Percentiles rank a stretch among this genome's conserved stretches.
Conservation (phyloP, 805 yeast species). For the Barnettozyma californica region DNA sequence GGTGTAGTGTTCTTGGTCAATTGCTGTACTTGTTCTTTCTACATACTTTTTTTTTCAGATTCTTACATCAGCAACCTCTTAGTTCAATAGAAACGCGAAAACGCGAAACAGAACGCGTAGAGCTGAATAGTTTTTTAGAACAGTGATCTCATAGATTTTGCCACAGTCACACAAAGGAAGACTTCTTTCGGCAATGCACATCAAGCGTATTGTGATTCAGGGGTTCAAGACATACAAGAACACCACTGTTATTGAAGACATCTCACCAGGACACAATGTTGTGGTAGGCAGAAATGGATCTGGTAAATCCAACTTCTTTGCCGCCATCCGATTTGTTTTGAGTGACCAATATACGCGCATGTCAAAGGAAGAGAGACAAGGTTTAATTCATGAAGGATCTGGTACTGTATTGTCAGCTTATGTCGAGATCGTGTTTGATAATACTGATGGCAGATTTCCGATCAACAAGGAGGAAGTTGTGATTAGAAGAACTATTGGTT, state of each 20-base stretch:
- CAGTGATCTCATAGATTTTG: background rate
- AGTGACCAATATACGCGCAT: slow-evolving; percentile 86
- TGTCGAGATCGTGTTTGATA: slow-evolving; percentile 86
- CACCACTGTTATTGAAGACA: slow-evolving; percentile 66
- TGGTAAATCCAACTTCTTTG: slow-evolving; percentile 92
- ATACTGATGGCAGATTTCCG: slow-evolving; percentile 65
- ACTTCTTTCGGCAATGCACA: slow-evolving; percentile 27
- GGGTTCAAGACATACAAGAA: slow-evolving; percentile 93
- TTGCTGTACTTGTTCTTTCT: too few relatives aligned
- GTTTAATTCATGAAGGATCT: slow-evolving; percentile 84
- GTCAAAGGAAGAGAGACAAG: slow-evolving; percentile 80
- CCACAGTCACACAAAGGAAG: background rate
- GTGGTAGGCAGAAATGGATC: slow-evolving; percentile 93
- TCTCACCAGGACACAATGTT: slow-evolving; percentile 82
- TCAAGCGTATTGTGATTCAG: slow-evolving; percentile 62
- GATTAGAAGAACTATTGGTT: slow-evolving; percentile 86
- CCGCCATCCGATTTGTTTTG: slow-evolving; percentile 88
- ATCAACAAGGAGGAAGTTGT: slow-evolving; percentile 54
- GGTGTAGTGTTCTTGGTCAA: too few relatives aligned
- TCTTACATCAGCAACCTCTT: background rate
- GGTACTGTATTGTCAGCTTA: slow-evolving; percentile 88
- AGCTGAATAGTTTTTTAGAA: background rate
- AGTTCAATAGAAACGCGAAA: slow-evolving; percentile 6
- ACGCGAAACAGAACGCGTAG: slow-evolving; percentile 9
- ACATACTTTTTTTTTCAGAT: too few relatives aligned